Evolutionary conservation across 441 rosid genomes (phyloP), one percentile per base, ranked within the genome.

Genomic region (Viola pubescens): DNA sequence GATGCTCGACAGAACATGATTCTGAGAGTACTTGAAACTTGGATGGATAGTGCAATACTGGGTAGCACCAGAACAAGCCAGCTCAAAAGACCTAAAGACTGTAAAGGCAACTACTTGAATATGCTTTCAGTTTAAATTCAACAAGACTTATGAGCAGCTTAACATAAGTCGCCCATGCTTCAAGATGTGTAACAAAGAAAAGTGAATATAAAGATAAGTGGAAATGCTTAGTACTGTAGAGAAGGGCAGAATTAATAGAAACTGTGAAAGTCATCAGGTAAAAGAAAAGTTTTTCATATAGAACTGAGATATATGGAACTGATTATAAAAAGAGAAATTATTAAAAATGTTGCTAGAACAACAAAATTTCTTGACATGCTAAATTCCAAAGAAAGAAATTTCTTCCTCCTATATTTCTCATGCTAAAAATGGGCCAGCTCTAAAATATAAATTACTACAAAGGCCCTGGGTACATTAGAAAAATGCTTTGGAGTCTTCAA

Each of bases 381-480:
- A 60, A 60, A 46, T 37, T 62, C 34, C 7, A 51, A 13, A 38
- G 46, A 14, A 52, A 65, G 5, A 44, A 14, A 59, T 52, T 50
- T 26, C 51, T 48, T 13, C 66, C 43, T 51, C 43, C 62, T 59
- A 60, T 67, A 60, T 63, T 40, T 65, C 11, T 54, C 49, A 6
- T 47, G 62, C 69, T 56, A 60, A 50, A 41, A 16, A 67, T 69
- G 48, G 55, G 62, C 71, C 71, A 59, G 58, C 60, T 53, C 74
- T 73, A 70, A 52, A 60, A 66, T 62, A 70, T 60, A 68, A 77
- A 59, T 62, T 59, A 65, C 59, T 61, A 47, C 52, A 52, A 63
- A 54, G 54, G 42, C 59, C 58, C 37, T 7, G 48, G 58, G 39
- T 59, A 62, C 63, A 71, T 60, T 63, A 54, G 65, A 57, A 60